Conservation (phyloP, 2,329 filamentous ascomycete species). For the Torrubiella hemipterigena region DNA sequence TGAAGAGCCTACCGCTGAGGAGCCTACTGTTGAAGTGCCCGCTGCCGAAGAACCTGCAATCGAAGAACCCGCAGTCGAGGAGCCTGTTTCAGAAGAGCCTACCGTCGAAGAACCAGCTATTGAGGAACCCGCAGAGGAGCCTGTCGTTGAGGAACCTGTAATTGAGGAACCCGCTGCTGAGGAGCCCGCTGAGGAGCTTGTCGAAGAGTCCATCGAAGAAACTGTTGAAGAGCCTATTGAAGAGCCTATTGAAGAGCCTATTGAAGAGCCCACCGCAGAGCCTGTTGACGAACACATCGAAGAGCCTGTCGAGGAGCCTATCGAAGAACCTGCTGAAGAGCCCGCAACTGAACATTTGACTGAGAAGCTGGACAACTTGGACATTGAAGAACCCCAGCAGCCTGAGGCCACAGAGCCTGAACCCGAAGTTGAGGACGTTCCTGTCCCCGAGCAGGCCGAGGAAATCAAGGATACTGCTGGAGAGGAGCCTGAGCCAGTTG, state of each 20-base stretch:
- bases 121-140: constrained; percentile 1
- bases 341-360: constrained; percentile 7
- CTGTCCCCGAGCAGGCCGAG: constrained; percentile 3
- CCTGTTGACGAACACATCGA: too few relatives aligned
- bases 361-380: too few relatives aligned
- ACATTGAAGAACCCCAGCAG: too few relatives aligned
- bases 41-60: not conserved
- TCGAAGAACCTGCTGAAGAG: not conserved
- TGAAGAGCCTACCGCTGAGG: not conserved
- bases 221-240: too few relatives aligned
- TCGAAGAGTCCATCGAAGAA: too few relatives aligned
- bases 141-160: not conserved
- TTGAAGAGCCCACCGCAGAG: too few relatives aligned
- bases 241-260: too few relatives aligned
- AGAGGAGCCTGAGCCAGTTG: constrained; percentile 3
- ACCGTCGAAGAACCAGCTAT: not conserved
- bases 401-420: constrained; percentile 8
- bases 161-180: constrained; percentile 2
- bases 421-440: constrained; percentile 3
- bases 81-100: not conserved
- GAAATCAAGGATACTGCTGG: too few relatives aligned
- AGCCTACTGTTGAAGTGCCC: not conserved
- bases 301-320: constrained; percentile 3
- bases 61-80: not conserved
- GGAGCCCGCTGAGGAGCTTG: not conserved